A percentile compares a stretch with the other conserved stretches of the same genome.
These are phyloP conservation scores for Zoysia matrella DNA, from an alignment of 202 grass and related monocot species.

Conservation along the genomic window DNA sequence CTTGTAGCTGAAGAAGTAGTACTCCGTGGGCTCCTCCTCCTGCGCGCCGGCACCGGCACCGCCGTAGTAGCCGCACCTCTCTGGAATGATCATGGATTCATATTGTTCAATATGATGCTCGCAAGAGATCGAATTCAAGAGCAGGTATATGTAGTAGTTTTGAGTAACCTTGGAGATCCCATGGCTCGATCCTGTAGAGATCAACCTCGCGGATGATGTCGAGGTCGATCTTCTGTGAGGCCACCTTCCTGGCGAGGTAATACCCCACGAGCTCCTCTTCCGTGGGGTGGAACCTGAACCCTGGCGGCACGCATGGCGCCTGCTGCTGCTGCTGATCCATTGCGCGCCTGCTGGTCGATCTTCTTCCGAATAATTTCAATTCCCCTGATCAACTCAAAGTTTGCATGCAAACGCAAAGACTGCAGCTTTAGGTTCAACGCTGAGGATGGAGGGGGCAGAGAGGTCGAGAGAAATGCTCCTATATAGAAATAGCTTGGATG, in stretches of 20 bases:
- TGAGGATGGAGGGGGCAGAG: conserved; percentile 13
- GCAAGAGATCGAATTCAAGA: no score
- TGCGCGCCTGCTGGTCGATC: neutral
- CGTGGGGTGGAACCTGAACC: conserved; percentile 97
- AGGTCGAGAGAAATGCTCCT: conserved; percentile 21
- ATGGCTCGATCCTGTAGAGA: neutral
- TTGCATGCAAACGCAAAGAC: no score
- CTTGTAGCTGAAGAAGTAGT: conserved; percentile 99
- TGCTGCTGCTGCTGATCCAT: conserved; percentile 39
- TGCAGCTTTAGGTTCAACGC: neutral
- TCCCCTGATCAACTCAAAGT: neutral
- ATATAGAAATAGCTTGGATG: conserved; percentile 23
- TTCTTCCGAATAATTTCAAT: neutral
- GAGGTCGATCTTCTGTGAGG: conserved; percentile 83
- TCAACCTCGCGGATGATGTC: conserved; percentile 42
- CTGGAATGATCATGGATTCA: conserved; percentile 33
- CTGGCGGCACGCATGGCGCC: conserved; percentile 75
- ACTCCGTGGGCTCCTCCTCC: conserved; percentile 69
- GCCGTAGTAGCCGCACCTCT: conserved; percentile 58
- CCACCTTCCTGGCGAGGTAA: conserved; percentile 91
- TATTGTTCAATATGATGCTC: neutral
- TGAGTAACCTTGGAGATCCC: conserved; percentile 85
- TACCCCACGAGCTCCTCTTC: conserved; percentile 97
- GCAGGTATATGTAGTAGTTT: no score
- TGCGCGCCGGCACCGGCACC: conserved; percentile 24